Conservation (phyloP, 768 basidiomycete genomes). For the Pulveroboletus frians region DNA sequence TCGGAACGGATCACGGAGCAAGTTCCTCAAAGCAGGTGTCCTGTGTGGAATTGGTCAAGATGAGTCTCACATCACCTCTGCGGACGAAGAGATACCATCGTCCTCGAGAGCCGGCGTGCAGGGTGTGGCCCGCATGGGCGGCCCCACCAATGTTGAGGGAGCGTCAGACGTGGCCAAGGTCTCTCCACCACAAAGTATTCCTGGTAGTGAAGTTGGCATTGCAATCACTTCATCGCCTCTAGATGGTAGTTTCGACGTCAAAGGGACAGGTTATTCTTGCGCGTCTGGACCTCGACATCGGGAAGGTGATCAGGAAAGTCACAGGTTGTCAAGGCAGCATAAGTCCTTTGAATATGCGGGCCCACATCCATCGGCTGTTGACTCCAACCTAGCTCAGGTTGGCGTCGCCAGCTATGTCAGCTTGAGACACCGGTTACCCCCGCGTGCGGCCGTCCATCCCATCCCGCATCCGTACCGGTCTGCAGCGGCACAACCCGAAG, state of each 20-base stretch:
- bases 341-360: conserved; percentile 36
- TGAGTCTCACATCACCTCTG: conserved; percentile 22
- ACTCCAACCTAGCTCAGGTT: conserved; percentile 13
- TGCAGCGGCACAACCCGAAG: background rate
- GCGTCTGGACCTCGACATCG: conserved; percentile 1
- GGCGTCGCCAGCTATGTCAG: conserved; percentile 27
- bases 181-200: conserved; percentile 30
- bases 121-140: conserved; percentile 10
- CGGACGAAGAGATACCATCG: conserved; percentile 21
- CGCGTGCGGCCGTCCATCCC: conserved; percentile 22
- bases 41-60: conserved; percentile 24
- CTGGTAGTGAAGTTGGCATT: conserved; percentile 35
- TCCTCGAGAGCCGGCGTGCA: conserved; percentile 23
- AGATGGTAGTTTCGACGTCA: conserved; percentile 18
- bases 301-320: conserved; percentile 1
- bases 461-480: conserved; percentile 29
- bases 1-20: conserved; percentile 37
- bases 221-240: conserved; percentile 36
- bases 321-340: conserved; percentile 13
- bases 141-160: background rate
- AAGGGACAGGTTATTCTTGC: background rate
- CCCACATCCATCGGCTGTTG: conserved; percentile 35
- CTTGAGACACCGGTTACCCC: conserved; percentile 35
- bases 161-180: conserved; percentile 4
- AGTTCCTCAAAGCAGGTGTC: conserved; percentile 32